These are phyloP conservation scores for Diaporthe eres DNA, from an alignment of 2,329 filamentous ascomycete genomes.

Conservation along the genomic window DNA sequence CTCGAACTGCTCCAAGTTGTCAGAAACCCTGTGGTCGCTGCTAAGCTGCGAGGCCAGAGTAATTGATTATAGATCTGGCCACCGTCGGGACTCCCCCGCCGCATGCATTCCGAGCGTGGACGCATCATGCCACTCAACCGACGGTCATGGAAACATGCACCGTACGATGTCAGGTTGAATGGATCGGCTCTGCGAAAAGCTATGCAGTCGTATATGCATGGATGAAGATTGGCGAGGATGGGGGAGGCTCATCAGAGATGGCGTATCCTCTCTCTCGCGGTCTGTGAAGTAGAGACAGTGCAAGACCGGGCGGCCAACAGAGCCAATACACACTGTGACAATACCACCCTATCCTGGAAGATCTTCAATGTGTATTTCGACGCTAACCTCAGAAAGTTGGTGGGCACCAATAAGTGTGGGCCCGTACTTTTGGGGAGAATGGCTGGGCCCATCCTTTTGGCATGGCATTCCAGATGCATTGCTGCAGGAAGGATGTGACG, in stretches of 20 bases:
- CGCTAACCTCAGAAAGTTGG: slow-evolving; percentile 37
- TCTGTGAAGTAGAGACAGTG: slow-evolving; percentile 24
- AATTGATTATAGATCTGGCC: neutral
- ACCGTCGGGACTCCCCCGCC: neutral
- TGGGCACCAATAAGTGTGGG: slow-evolving; percentile 37
- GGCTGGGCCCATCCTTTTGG: slow-evolving; percentile 40
- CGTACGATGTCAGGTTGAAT: slow-evolving; percentile 3
- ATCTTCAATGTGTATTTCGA: slow-evolving; percentile 33
- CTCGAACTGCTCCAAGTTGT: slow-evolving; percentile 1
- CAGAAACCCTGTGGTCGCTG: neutral
- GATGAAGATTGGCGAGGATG: slow-evolving; percentile 30
- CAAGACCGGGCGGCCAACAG: neutral
- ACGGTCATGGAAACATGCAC: neutral
- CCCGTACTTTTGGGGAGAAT: slow-evolving; percentile 38
- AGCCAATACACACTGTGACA: slow-evolving; percentile 18
- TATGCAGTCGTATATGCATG: slow-evolving; percentile 31
- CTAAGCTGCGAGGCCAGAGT: neutral
- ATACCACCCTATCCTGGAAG: slow-evolving; percentile 27
- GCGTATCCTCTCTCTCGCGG: neutral
- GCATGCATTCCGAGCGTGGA: neutral
- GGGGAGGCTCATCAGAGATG: slow-evolving; percentile 32
- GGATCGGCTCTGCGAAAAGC: slow-evolving; percentile 7
- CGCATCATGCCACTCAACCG: slow-evolving; percentile 10
- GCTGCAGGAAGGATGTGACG: slow-evolving; percentile 36
- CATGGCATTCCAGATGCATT: slow-evolving; percentile 39